These are phyloP conservation scores for Xylariales sp. DNA, from an alignment of 2,329 filamentous ascomycete genomes.

Conservation along the genomic window DNA sequence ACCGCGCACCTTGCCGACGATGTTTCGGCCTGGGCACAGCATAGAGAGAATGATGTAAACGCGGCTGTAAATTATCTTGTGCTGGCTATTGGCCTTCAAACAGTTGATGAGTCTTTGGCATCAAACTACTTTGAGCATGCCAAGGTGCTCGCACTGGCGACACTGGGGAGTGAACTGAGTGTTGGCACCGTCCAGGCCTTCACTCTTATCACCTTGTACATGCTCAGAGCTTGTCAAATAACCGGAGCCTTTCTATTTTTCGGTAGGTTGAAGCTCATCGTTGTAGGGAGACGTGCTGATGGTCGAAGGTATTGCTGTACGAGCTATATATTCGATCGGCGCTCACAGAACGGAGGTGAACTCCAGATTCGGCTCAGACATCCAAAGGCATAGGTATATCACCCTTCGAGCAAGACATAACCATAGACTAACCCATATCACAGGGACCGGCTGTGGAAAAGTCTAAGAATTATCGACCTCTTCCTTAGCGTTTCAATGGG, in stretches of 20 bases:
- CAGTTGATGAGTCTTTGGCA: conserved; percentile 34
- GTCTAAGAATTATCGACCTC: conserved; percentile 45
- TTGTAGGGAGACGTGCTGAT: conserved; percentile 1
- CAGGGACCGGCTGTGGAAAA: conserved; percentile 49
- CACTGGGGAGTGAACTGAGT: conserved; percentile 41
- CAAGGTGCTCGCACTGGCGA: conserved; percentile 38
- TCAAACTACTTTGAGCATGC: conserved; percentile 46
- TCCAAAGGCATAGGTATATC: conserved; percentile 33
- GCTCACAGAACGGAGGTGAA: conserved; percentile 52
- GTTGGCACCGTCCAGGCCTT: conserved; percentile 47
- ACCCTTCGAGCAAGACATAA: no score
- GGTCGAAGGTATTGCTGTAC: conserved; percentile 39
- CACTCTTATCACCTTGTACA: conserved; percentile 46
- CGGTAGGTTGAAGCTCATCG: conserved; percentile 17
- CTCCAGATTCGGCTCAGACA: conserved; percentile 40
- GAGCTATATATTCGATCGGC: conserved; percentile 49
- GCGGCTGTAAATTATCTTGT: conserved; percentile 45
- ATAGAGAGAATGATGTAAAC: conserved; percentile 29
- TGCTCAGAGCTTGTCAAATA: conserved; percentile 51
- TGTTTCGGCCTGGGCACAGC: conserved; percentile 36
- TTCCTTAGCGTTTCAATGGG: conserved; percentile 52
- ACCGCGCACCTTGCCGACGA: conserved; percentile 33
- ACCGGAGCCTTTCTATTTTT: conserved; percentile 52
- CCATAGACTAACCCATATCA: no score
- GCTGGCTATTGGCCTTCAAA: conserved; percentile 44